Evolutionary conservation across 257 asterid genomes (phyloP), one percentile per base, ranked within the genome.

Genomic region (Nemophila menziesii): DNA sequence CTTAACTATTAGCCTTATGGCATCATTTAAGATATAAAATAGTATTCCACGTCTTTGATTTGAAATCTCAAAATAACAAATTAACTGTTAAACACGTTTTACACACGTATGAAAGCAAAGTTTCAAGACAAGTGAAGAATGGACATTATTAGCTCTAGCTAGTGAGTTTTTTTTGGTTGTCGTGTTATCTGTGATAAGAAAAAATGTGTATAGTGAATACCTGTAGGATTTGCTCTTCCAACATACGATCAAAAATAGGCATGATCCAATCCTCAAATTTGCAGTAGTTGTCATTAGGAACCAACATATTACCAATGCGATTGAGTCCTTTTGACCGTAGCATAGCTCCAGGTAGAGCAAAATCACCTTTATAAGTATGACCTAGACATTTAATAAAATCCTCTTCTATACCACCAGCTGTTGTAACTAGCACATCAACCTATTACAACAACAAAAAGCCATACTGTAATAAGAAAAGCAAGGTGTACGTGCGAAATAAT

Each of bases 361-460:
- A 84, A 16, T 72, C 92, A 8, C 94, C 98, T 53, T 77, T 74
- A 54, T 66, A 89, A 38, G 95, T 84, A 20, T 87, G 94, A n/a
- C 93, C 98, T 37, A 89, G 92, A 63, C 98, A 84, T 67, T 89
- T 89, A 51, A 89, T 86, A 24, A 89, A 87, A 66, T 89, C 96
- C 68, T 89, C 98, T 65, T 89, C 98, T 11, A 89, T 62, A 67
- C 98, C 98, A 40, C 98, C 98, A 11, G 98, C 95, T 6, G 98
- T 84, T 5, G 98, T 89, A 26, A 89, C 95, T 53, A 89, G 71
- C 12, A 84, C 98, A 67, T 81, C 94, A 41, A 89, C 82, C 96
- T 89, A 72, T 69, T 69, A 26, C 38, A 14, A 47, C 6, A 46
- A 38, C 15, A 20, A 34, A 13, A 7, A 42, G 43, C 12, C 36